These are phyloP conservation scores for Metarhizium brunneum DNA, from an alignment of 2,329 filamentous ascomycete genomes.

Conservation along the genomic window DNA sequence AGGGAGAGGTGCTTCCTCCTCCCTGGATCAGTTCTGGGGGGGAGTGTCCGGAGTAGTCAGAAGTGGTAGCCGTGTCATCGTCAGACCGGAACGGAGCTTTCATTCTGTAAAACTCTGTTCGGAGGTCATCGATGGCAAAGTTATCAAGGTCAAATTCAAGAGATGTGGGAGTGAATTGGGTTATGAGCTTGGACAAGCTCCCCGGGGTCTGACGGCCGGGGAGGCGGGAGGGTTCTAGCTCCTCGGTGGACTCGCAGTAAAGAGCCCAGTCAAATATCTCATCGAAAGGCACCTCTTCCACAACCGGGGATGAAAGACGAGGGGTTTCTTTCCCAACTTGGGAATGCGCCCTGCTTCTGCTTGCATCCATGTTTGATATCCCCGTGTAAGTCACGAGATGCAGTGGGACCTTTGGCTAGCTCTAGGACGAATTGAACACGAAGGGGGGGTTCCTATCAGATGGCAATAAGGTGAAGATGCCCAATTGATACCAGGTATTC, in stretches of 20 bases:
- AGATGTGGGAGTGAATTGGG: constrained; percentile 22
- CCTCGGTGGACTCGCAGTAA: constrained; percentile 23
- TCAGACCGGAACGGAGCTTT: constrained; percentile 23
- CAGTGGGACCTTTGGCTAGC: constrained; percentile 31
- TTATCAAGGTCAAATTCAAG: constrained; percentile 17
- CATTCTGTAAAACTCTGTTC: constrained; percentile 24
- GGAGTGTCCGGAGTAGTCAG: constrained; percentile 28
- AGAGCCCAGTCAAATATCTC: constrained; percentile 28
- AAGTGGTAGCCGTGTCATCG: constrained; percentile 21
- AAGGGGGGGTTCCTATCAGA: constrained; percentile 20
- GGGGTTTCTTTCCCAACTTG: constrained; percentile 26
- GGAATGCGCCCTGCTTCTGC: constrained; percentile 22
- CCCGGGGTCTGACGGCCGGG: constrained; percentile 18
- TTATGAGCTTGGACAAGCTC: constrained; percentile 24
- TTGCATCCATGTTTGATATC: constrained; percentile 27
- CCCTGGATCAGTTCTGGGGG: constrained; percentile 28
- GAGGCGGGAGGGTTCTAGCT: constrained; percentile 20
- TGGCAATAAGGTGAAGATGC: constrained; percentile 30
- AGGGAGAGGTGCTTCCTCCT: constrained; percentile 30
- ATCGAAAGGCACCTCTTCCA: constrained; percentile 25
- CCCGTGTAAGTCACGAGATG: constrained; percentile 32
- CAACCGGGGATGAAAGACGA: constrained; percentile 23
- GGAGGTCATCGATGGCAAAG: constrained; percentile 21
- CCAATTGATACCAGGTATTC: constrained; percentile 26
- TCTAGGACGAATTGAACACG: constrained; percentile 26